Evolutionary conservation across 106 monocot species (phyloP).

Genomic region (Alisma plantagoaquatica): DNA sequence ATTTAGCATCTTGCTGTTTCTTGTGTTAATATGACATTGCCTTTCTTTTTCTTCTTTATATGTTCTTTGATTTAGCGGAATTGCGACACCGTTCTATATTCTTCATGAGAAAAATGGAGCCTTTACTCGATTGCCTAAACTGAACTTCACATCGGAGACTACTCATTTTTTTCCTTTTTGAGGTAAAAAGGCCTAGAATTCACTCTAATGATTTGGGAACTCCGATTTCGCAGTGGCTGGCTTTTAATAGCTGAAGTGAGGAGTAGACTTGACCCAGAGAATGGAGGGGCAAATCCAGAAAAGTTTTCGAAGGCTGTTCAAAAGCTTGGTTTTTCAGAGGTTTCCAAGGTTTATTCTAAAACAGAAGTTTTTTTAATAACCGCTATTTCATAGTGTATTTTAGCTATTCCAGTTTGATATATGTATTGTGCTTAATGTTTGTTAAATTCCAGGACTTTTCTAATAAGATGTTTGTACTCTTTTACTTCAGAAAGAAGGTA

Average conservation of each 20-base stretch:
- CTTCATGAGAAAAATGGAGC: too few species aligned
- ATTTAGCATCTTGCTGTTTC: neutral
- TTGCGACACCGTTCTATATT: too few species aligned
- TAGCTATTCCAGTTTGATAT: neutral
- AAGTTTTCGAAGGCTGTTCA: slow-evolving; percentile 31
- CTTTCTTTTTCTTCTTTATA: too few species aligned
- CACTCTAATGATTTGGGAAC: too few species aligned
- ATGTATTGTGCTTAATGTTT: neutral
- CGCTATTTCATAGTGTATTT: too few species aligned
- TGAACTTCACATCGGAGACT: too few species aligned
- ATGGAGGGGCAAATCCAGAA: slow-evolving; percentile 83
- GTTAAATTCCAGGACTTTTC: slow-evolving; percentile 1
- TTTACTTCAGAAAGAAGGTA: slow-evolving; percentile 10
- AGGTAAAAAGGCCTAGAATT: too few species aligned
- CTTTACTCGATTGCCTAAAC: too few species aligned
- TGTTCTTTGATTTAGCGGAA: too few species aligned
- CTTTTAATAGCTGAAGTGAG: slow-evolving; percentile 94
- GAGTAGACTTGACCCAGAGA: slow-evolving; percentile 92
- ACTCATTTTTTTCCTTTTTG: too few species aligned
- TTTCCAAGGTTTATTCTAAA: slow-evolving; percentile 8
- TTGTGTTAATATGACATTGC: too few species aligned
- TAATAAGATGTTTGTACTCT: slow-evolving; percentile 9
- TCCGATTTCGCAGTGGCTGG: slow-evolving; percentile 82
- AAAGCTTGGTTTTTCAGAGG: slow-evolving; percentile 11
- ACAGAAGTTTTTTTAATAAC: too few species aligned